Percentiles rank a stretch among this genome's conserved stretches.
These are phyloP conservation scores for Fusarium duplospermum DNA, from an alignment of 2,329 filamentous ascomycete species.

Conservation along the genomic window DNA sequence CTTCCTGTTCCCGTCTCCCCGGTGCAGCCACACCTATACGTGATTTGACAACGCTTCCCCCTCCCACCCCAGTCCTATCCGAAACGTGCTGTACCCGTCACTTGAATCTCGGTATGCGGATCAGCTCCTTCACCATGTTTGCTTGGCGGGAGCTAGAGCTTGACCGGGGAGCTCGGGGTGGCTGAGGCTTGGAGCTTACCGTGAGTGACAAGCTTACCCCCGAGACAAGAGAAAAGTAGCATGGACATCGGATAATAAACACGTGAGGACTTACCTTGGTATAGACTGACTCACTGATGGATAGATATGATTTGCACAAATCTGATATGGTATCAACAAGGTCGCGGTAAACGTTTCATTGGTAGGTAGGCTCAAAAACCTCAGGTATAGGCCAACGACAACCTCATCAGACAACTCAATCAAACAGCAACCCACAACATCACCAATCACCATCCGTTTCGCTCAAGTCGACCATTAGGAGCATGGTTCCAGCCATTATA, in stretches of 20 bases:
- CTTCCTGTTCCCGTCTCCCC: neutral
- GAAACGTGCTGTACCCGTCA: neutral
- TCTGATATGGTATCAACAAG: neutral
- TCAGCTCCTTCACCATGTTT: neutral
- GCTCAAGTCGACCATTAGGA: neutral
- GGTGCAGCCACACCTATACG: conserved; percentile 11
- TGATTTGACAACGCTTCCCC: conserved; percentile 10
- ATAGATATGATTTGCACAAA: neutral
- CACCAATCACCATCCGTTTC: conserved; percentile 12
- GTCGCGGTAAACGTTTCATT: neutral
- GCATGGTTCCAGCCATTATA: neutral
- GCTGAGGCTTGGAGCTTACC: neutral
- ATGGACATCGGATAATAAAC: neutral
- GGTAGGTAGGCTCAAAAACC: neutral
- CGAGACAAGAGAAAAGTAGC: neutral
- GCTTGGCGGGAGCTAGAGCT: neutral
- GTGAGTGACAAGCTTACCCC: neutral
- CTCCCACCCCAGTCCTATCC: neutral
- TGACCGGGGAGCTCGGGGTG: neutral
- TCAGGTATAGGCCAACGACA: conserved; percentile 16
- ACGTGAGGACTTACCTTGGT: neutral
- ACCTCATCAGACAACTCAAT: conserved; percentile 2
- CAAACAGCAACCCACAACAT: neutral
- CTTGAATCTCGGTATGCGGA: neutral
- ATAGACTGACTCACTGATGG: neutral